Conservation (phyloP, 805 yeast genomes). For the Candida patagonica region DNA sequence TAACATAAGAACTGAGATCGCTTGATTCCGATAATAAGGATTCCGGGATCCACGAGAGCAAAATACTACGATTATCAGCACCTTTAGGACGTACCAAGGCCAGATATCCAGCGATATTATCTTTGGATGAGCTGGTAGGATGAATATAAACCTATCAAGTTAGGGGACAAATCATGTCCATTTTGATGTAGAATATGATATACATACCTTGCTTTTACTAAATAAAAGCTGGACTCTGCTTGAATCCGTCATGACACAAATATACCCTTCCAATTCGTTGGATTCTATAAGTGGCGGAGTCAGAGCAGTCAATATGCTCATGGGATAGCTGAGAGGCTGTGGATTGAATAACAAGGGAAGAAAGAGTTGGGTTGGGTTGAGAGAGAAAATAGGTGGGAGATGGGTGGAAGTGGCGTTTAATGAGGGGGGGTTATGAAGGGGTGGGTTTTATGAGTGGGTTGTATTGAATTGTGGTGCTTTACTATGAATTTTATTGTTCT, state of each 20-base stretch:
- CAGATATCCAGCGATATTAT: slow-evolving; percentile 74
- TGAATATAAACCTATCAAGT: slow-evolving; percentile 55
- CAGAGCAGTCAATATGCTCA: no score
- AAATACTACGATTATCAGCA: slow-evolving; percentile 35
- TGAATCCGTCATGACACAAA: not conserved
- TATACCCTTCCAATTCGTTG: not conserved
- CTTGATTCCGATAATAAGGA: slow-evolving; percentile 33
- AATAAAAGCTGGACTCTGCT: slow-evolving; percentile 27
- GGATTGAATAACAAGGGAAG: no score
- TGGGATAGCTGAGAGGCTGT: no score
- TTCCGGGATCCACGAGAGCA: slow-evolving; percentile 60
- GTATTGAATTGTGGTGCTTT: no score
- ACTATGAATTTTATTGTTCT: no score
- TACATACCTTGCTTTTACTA: slow-evolving; percentile 28
- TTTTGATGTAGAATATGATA: not conserved
- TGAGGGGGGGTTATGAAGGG: no score
- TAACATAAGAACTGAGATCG: slow-evolving; percentile 39
- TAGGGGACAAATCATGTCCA: slow-evolving; percentile 25
- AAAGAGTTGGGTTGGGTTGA: no score
- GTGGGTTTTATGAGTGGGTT: no score
- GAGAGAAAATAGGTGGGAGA: no score
- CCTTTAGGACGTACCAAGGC: slow-evolving; percentile 49
- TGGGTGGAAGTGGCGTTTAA: no score
- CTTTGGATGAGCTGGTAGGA: slow-evolving; percentile 62
- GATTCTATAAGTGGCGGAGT: no score